Evolutionary conservation across 108 stramenopile genomes (phyloP).

Genomic region (Chaetoceros tenuissimus): DNA sequence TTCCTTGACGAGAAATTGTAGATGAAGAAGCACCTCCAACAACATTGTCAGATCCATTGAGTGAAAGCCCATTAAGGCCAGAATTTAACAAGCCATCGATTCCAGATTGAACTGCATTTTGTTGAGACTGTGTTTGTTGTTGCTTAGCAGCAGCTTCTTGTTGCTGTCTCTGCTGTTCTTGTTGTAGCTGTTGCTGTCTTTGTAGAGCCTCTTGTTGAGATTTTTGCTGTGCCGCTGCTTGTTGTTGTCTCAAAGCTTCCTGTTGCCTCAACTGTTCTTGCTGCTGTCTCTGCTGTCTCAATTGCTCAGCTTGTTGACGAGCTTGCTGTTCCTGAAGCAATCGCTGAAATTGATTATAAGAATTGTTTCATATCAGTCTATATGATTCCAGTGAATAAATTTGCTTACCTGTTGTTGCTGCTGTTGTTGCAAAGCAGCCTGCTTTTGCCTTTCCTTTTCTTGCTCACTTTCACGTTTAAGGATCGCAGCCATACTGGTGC

Average conservation of each 20-base stretch:
- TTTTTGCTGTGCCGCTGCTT: conserved; percentile 39
- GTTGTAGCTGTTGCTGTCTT: conserved; percentile 51
- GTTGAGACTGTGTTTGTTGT: conserved; percentile 23
- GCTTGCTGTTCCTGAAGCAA: conserved; percentile 21
- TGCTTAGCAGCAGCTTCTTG: conserved; percentile 32
- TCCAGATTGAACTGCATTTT: conserved; percentile 3
- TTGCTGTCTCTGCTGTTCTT: conserved; percentile 40
- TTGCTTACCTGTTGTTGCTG: conserved; percentile 20
- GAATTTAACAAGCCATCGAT: conserved; percentile 30
- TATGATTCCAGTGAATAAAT: not conserved
- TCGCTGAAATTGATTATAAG: not conserved
- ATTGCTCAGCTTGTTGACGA: conserved; percentile 55
- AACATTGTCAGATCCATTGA: conserved; percentile 14
- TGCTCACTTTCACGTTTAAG: conserved; percentile 83
- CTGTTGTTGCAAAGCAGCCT: conserved; percentile 9
- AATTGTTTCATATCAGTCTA: not conserved
- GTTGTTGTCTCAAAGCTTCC: conserved; percentile 38
- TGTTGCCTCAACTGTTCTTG: conserved; percentile 42
- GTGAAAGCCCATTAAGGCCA: conserved; percentile 52
- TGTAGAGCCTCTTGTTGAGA: conserved; percentile 44
- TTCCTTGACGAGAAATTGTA: conserved; percentile 11
- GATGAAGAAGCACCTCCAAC: conserved; percentile 4
- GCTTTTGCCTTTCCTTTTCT: conserved; percentile 70
- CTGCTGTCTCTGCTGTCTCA: conserved; percentile 26
- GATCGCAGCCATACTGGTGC: conserved; percentile 83